Percentiles rank a stretch among this genome's conserved stretches.
phyloP scores from a whole-genome alignment of 495 filamentous ascomycete genomes.

The Aspergillus sclerotiicarbonarius region DNA sequence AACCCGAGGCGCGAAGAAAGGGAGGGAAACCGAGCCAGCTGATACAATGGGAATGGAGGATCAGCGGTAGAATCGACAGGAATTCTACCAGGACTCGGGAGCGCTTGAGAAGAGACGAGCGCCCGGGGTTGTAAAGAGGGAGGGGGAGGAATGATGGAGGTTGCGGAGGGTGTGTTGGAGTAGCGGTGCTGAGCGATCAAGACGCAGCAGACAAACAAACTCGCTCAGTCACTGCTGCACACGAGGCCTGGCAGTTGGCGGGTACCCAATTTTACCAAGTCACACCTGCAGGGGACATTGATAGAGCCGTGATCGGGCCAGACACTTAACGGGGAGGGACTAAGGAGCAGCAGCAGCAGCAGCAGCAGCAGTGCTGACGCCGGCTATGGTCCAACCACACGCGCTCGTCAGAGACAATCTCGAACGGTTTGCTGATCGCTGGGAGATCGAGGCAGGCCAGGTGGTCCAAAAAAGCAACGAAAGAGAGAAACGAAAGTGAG shows the following conservation, averaged over 20 bases:
- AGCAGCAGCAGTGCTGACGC: background rate
- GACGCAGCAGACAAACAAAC: slow-evolving; percentile 2
- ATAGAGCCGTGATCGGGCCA: background rate
- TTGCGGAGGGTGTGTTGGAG: slow-evolving; percentile 2
- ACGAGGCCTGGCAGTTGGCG: slow-evolving; percentile 13
- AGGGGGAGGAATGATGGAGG: background rate
- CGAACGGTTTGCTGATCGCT: background rate
- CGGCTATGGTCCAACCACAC: background rate
- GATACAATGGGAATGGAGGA: slow-evolving; percentile 5
- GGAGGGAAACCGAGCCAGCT: slow-evolving; percentile 4
- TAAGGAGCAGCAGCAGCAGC: background rate
- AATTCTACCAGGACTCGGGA: background rate
- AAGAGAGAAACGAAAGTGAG: background rate
- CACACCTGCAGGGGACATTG: slow-evolving; percentile 21
- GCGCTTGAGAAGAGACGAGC: background rate
- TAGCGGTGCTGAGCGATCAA: slow-evolving; percentile 1
- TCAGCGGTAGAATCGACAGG: background rate
- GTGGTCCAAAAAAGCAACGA: background rate
- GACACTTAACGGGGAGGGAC: background rate
- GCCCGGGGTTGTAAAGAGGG: background rate
- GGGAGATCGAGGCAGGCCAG: background rate
- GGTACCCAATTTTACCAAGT: slow-evolving; percentile 24
- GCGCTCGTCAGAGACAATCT: background rate
- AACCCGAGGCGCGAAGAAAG: slow-evolving; percentile 1
- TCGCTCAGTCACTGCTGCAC: slow-evolving; percentile 7